Base-by-base conservation (phyloP, 805 yeast species). In the Metschnikowia matae region DNA sequence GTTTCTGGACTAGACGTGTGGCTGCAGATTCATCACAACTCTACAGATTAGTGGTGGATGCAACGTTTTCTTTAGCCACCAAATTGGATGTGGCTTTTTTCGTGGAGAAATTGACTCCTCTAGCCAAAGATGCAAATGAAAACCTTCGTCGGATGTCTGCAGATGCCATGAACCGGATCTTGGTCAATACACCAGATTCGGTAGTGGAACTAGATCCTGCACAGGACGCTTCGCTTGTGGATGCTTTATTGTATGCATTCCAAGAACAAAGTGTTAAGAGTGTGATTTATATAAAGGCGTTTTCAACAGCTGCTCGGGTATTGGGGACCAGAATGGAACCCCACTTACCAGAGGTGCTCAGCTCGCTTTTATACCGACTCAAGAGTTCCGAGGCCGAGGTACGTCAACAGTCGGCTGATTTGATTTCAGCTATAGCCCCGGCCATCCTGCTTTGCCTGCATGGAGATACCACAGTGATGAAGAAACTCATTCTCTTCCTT, bases 391-490 rank as follows among this genome's bases (percentile, higher is more conserved):
- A 79, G 0, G 82, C 91, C 0, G 83, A 81, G 42, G 81, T 85
- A 1, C 79, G 99, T 51, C 87, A 87, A 60, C 94, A 88, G 64
- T 83, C 97, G 1, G 89, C 96, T 0, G 94, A 87, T 57, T 66
- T 92, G 48, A 79, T 91, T 21, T 70, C 83, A 1, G 73, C 78
- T 20, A 69, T 89, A 20, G 85, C 91, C 0, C 83, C 86, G 0
- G 84, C 81, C 1, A 73, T 92, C 43, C 79, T 80, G 56, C 62
- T 71, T 11, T 87, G 96, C 63, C 79, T 76, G 7, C 61, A 60
- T 18, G 68, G 62, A 18, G 86, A 87, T 60, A 78, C 77, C 34
- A 83, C 77, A 11, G 67, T 87, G 48, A 62, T 92, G 54, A 76
- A 77, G 49, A 86, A 86, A 58, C 70, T 92, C 48, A 83, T 90